phyloP scores from a whole-genome alignment of 805 yeast species.

The Candida glaebosa region DNA sequence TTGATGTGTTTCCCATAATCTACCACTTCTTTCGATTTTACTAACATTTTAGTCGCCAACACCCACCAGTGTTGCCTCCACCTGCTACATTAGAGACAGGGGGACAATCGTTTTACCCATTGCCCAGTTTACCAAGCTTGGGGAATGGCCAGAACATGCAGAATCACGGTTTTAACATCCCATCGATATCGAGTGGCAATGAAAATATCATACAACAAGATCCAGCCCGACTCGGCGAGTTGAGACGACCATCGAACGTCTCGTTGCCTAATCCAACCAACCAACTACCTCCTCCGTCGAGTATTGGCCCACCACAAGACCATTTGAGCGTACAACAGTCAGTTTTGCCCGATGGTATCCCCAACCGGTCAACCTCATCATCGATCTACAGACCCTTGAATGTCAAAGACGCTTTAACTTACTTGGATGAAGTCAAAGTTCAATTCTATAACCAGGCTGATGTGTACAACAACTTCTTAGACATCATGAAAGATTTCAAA shows the following conservation, averaged over 20 bases:
- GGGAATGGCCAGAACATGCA: constrained; percentile 37
- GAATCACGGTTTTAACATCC: constrained; percentile 47
- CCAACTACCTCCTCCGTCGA: constrained; percentile 26
- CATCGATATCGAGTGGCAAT: constrained; percentile 37
- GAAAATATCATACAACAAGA: constrained; percentile 11
- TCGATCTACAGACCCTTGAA: constrained; percentile 73
- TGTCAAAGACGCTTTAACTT: constrained; percentile 93
- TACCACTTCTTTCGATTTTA: constrained; percentile 8
- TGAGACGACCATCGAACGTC: constrained; percentile 25
- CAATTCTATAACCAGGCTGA: constrained; percentile 92
- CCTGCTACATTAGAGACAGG: constrained; percentile 53
- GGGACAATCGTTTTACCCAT: constrained; percentile 47
- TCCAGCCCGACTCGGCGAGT: constrained; percentile 10
- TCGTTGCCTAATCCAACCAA: constrained; percentile 13
- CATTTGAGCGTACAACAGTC: constrained; percentile 11
- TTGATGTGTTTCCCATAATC: too few relatives aligned
- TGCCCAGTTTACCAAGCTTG: constrained; percentile 50
- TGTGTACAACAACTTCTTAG: constrained; percentile 92
- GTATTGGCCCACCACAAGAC: constrained; percentile 18
- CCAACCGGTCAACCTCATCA: constrained; percentile 40
- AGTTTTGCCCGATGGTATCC: constrained; percentile 27
- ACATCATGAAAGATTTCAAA: constrained; percentile 98
- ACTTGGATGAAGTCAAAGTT: constrained; percentile 90
- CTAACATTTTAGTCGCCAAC: constrained; percentile 49
- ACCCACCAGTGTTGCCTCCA: constrained; percentile 59